Evolutionary conservation across 1,139 yeast species (phyloP), one percentile per base, ranked within the genome.

Genomic region (Hansenula sp.): DNA sequence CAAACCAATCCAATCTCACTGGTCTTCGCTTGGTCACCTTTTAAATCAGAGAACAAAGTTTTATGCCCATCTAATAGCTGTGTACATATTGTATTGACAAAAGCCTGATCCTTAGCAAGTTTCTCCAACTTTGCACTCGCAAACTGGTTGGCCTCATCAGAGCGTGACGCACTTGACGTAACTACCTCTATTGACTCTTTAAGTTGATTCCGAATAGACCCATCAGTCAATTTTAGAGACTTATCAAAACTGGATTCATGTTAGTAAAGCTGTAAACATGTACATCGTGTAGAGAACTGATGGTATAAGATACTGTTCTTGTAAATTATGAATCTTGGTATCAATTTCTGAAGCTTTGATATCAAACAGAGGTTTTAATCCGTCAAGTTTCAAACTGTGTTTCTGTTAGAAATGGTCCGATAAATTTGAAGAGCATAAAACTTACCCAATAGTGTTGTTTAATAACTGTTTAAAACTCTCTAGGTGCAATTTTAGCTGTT

Each of bases 51-150:
- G 4, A 33, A 17, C 4, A 25, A 8, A 11, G 5, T 6, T 18
- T 33, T 33, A 13, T 24, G 13, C 5, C 17, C 29, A 33, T 33
- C 35, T 11, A 33, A 25, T 3, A 33, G 9, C n/a, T 33, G 35
- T 2, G 35, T 24, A 18, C 35, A 33, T 4, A 33, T 13, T 2
- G 29, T 10, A 24, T 25, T 33, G 6, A 33, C 22, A 18, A 25
- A 25, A 2, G 24, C 22, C n/a, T 33, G 35, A 18, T 33, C 35
- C 2, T 17, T 3, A 8, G 7, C 19, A 4, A 33, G 5, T 11
- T 33, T 33, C 3, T 37, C 31, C 10, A 30, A 6, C n/a, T 42
- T 34, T 1, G 28, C 25, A 16, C 36, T 42, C 21, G 41, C 25
- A 2, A 31, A 31, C 3, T 24, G 9, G 12, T 13, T 24, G 13